Percentiles rank a stretch among this genome's conserved stretches.
phyloP scores from a whole-genome alignment of 768 basidiomycete species.

The Boletus edulis region DNA sequence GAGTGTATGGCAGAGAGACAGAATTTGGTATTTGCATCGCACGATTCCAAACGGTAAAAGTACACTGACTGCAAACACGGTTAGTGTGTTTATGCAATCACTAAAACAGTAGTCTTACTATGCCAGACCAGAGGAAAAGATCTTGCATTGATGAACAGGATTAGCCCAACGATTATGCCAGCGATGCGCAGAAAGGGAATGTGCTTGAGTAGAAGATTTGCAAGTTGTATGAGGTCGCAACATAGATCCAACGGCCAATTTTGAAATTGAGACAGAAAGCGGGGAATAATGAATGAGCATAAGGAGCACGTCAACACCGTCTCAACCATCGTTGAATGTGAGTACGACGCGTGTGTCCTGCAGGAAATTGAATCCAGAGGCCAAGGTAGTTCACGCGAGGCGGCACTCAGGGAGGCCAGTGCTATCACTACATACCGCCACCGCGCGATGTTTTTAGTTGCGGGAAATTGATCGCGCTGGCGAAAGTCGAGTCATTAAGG shows the following conservation, averaged over 20 bases:
- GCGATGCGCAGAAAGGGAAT: neutral
- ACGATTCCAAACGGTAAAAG: conserved; percentile 12
- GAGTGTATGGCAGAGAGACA: conserved; percentile 6
- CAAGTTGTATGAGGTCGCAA: neutral
- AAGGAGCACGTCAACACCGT: neutral
- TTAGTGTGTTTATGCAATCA: neutral
- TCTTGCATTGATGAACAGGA: conserved; percentile 12
- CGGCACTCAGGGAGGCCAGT: too few relatives aligned
- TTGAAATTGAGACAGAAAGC: neutral
- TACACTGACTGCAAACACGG: conserved; percentile 1
- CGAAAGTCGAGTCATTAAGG: neutral
- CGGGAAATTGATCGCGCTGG: too few relatives aligned
- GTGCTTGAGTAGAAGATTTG: neutral
- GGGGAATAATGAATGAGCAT: conserved; percentile 6
- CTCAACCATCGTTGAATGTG: neutral
- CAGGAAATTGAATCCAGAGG: neutral
- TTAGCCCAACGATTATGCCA: neutral
- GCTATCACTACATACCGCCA: too few relatives aligned
- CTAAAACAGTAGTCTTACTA: conserved; percentile 2
- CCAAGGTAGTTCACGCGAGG: neutral
- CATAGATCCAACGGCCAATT: neutral
- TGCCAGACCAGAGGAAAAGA: conserved; percentile 15
- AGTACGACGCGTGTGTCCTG: neutral
- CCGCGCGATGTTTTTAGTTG: too few relatives aligned
- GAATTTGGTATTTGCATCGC: conserved; percentile 5